Evolutionary conservation across 257 asterid species (phyloP).

Genomic region (Petunia axillaris): DNA sequence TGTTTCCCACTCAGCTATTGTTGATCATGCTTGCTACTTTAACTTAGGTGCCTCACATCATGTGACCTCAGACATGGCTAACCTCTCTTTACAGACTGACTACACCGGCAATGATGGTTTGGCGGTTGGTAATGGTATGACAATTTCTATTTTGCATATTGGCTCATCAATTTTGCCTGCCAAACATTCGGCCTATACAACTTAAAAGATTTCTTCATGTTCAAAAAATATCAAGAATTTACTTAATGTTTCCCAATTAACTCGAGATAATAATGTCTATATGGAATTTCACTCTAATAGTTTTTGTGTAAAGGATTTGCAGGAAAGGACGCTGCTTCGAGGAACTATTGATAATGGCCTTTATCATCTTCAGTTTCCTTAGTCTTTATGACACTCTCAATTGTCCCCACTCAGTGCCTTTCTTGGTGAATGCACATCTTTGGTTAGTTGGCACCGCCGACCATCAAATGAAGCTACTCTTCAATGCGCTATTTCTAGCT

Average conservation of each 20-base stretch:
- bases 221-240: not conserved
- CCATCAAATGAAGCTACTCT: not conserved
- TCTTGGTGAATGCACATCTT: constrained; percentile 4
- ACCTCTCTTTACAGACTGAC: no score
- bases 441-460: not conserved
- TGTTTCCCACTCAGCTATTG: not conserved
- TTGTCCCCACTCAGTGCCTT: not conserved
- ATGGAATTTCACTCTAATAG: not conserved
- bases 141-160: not conserved
- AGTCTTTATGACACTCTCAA: not conserved
- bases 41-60: not conserved
- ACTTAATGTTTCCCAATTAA: constrained; percentile 1
- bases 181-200: not conserved
- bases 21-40: not conserved
- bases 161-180: not conserved
- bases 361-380: not conserved
- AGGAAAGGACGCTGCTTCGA: constrained; percentile 5
- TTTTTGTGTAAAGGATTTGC: constrained; percentile 14
- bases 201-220: not conserved
- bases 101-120: not conserved
- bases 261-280: not conserved
- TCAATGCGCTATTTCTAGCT: not conserved
- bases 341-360: not conserved
- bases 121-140: not conserved
- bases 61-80: not conserved